These are phyloP conservation scores for Chrysanthemum lavandulifolium DNA, from an alignment of 129 eudicot species.

Conservation along the genomic window DNA sequence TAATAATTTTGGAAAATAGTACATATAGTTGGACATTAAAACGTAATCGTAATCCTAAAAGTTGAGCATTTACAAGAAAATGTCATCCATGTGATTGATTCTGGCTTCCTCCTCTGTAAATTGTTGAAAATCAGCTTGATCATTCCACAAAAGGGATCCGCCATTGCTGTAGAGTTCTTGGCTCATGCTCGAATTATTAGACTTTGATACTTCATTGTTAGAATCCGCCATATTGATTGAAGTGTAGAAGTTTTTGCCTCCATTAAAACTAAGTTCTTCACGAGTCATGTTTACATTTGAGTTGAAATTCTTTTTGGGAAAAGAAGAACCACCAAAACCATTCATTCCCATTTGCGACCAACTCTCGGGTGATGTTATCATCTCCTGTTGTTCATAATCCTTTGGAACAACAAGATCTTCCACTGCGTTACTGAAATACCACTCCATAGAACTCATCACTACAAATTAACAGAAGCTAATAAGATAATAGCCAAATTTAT, in stretches of 20 bases:
- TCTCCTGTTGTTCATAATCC: slow-evolving; percentile 41
- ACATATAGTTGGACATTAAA: slow-evolving; percentile 37
- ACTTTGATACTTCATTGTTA: slow-evolving; percentile 23
- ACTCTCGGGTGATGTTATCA: slow-evolving; percentile 51
- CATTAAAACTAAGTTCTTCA: slow-evolving; percentile 31
- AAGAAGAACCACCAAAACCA: slow-evolving; percentile 32
- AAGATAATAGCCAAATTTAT: not conserved
- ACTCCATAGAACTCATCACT: slow-evolving; percentile 44
- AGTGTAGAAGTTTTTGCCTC: slow-evolving; percentile 36
- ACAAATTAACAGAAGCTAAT: not conserved
- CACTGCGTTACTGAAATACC: slow-evolving; percentile 47
- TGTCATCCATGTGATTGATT: slow-evolving; percentile 62
- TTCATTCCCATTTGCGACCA: slow-evolving; percentile 54
- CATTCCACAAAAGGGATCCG: slow-evolving; percentile 34
- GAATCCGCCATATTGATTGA: slow-evolving; percentile 30
- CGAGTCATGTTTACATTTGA: slow-evolving; percentile 25
- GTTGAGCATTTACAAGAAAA: slow-evolving; percentile 66
- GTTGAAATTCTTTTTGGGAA: slow-evolving; percentile 28
- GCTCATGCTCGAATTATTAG: slow-evolving; percentile 39
- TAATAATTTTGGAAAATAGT: slow-evolving; percentile 13
- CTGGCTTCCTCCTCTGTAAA: slow-evolving; percentile 41
- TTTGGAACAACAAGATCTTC: slow-evolving; percentile 68
- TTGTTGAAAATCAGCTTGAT: slow-evolving; percentile 41
- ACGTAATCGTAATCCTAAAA: slow-evolving; percentile 40
- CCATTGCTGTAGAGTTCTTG: slow-evolving; percentile 38